Conservation (phyloP, 2,329 filamentous ascomycete species). For the Curvularia spicifera region DNA sequence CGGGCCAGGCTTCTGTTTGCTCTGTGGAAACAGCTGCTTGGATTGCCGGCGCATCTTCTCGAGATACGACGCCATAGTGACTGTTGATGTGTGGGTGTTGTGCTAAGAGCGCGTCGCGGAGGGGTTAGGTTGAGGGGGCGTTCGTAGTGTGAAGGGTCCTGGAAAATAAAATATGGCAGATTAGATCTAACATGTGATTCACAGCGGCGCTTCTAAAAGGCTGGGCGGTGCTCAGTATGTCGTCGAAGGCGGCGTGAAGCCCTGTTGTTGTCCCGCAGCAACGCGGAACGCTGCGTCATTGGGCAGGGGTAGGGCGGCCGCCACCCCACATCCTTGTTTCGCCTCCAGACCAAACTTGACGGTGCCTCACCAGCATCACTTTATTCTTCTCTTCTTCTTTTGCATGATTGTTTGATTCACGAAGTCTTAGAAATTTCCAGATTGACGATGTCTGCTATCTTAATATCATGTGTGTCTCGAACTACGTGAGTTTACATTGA, state of each 20-base stretch:
- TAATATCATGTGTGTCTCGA: neutral
- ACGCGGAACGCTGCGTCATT: conserved; percentile 36
- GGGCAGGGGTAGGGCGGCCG: conserved; percentile 28
- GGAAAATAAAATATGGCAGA: neutral
- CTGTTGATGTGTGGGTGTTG: neutral
- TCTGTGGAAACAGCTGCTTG: conserved; percentile 35
- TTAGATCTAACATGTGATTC: conserved; percentile 10
- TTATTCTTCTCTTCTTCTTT: too few relatives aligned
- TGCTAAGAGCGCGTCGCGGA: neutral
- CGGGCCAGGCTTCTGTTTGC: conserved; percentile 19
- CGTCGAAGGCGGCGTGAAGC: conserved; percentile 30
- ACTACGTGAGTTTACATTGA: neutral
- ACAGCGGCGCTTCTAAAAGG: conserved; percentile 15
- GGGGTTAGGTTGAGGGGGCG: neutral
- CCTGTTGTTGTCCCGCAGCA: conserved; percentile 29
- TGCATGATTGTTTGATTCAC: too few relatives aligned
- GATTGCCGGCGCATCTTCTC: conserved; percentile 45
- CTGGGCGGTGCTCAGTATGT: conserved; percentile 30
- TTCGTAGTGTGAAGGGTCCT: neutral
- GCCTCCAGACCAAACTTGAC: neutral
- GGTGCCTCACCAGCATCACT: neutral
- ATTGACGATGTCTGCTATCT: neutral
- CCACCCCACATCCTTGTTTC: neutral
- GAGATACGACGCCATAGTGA: conserved; percentile 40
- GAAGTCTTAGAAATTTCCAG: neutral